A percentile compares a stretch with the other conserved stretches of the same genome.
Conservation (phyloP, 768 basidiomycete genomes). For the Tylopilus sp. region DNA sequence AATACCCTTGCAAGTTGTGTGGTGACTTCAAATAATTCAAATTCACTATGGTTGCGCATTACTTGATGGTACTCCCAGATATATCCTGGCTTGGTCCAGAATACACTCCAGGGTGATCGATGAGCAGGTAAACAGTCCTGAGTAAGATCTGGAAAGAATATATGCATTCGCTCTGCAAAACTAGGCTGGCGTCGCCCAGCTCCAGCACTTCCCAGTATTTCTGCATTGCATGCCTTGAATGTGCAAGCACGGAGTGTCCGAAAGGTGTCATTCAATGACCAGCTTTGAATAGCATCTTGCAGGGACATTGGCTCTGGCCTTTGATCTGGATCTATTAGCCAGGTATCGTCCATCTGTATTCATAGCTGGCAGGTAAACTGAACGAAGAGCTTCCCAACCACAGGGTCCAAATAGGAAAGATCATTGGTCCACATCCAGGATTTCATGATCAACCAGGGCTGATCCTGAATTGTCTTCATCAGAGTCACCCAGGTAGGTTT, state of each 20-base stretch:
- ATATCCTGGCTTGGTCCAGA: neutral
- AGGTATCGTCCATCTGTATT: neutral
- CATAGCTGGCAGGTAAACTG: neutral
- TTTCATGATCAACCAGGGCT: neutral
- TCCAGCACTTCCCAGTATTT: neutral
- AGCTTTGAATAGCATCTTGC: neutral
- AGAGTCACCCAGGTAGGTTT: neutral
- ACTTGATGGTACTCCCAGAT: neutral
- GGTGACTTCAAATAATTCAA: neutral
- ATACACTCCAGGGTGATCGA: neutral
- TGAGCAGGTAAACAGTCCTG: neutral
- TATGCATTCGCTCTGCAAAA: neutral
- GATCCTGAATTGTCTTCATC: neutral
- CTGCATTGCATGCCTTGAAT: neutral
- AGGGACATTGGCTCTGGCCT: neutral
- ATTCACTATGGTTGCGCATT: too few relatives aligned
- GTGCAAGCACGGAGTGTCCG: neutral
- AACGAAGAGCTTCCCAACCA: neutral
- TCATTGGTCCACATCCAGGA: neutral
- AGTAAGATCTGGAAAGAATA: neutral
- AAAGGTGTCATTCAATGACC: too few relatives aligned
- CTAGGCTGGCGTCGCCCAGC: neutral
- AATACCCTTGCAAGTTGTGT: neutral
- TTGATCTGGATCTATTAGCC: neutral
- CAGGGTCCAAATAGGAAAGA: neutral